Percentiles rank a stretch among this genome's conserved stretches.
phyloP scores from a whole-genome alignment of 108 stramenopile genomes.

The Cyclotella choctawhatcheeana region DNA sequence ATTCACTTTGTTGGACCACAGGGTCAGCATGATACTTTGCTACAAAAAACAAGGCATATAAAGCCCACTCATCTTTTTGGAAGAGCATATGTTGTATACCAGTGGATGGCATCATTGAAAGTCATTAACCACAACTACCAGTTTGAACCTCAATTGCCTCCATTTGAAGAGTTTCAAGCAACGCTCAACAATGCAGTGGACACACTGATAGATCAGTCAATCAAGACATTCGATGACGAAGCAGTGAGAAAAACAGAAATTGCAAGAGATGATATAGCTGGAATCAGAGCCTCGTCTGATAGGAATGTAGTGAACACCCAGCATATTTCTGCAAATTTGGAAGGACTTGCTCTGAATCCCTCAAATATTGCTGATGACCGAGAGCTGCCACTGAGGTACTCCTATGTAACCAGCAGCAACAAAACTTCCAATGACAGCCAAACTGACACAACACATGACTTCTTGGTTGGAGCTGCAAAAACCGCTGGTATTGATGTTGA shows the following conservation, averaged over 20 bases:
- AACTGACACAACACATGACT: background rate
- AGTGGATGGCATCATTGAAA: slow-evolving; percentile 20
- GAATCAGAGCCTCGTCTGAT: slow-evolving; percentile 11
- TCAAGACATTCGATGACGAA: slow-evolving; percentile 20
- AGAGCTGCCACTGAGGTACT: slow-evolving; percentile 7
- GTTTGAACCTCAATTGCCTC: background rate
- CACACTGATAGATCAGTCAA: background rate
- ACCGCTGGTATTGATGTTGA: slow-evolving; percentile 10
- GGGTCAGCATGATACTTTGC: slow-evolving; percentile 18
- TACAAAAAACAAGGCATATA: slow-evolving; percentile 2
- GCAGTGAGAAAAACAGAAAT: background rate
- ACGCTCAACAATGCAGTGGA: background rate
- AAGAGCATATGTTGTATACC: slow-evolving; percentile 20
- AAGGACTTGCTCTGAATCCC: too few relatives aligned
- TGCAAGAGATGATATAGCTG: slow-evolving; percentile 24
- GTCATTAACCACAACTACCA: slow-evolving; percentile 2
- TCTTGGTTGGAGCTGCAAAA: slow-evolving; percentile 16
- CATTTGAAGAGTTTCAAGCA: slow-evolving; percentile 3
- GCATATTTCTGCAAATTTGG: too few relatives aligned
- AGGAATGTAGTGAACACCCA: too few relatives aligned
- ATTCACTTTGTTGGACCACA: slow-evolving; percentile 23
- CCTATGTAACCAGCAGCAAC: background rate
- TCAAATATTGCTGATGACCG: too few relatives aligned
- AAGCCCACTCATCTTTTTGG: slow-evolving; percentile 18
- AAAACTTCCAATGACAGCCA: background rate